A percentile compares a stretch with the other conserved stretches of the same genome.
Conservation (phyloP, 2,329 filamentous ascomycete genomes). For the Colletotrichum sojae region DNA sequence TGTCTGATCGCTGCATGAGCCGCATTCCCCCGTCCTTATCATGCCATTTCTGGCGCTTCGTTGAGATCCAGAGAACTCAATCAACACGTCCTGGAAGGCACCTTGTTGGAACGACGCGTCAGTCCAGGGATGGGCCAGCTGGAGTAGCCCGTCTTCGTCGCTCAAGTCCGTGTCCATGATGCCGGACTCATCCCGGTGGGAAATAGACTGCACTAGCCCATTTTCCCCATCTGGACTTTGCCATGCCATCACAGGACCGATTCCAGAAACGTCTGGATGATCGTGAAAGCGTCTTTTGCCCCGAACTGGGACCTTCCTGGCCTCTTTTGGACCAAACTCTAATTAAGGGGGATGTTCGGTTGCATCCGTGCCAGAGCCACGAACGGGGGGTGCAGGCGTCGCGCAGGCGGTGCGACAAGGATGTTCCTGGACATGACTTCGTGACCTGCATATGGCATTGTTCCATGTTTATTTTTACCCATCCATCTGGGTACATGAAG, state of each 20-base stretch:
- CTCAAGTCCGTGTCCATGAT: background rate
- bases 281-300: background rate
- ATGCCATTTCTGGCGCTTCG: too few species aligned
- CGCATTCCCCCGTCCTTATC: too few species aligned
- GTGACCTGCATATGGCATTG: background rate
- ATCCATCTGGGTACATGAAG: background rate
- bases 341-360: conserved; percentile 20
- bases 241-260: background rate
- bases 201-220: background rate
- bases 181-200: background rate
- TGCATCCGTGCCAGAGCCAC: conserved; percentile 25
- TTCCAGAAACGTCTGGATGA: background rate
- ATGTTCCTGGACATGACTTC: conserved; percentile 14
- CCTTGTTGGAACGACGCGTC: too few species aligned
- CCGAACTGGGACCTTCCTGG: background rate
- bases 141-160: background rate
- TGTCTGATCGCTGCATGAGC: too few species aligned
- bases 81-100: too few species aligned
- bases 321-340: conserved; percentile 14
- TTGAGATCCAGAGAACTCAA: too few species aligned
- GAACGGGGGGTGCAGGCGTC: conserved; percentile 7
- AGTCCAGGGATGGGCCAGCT: too few species aligned
- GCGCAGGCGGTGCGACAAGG: background rate
- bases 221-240: background rate
- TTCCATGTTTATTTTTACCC: conserved; percentile 26